phyloP scores from a whole-genome alignment of 2,329 filamentous ascomycete genomes.

The Trichocomaceae sp. region DNA sequence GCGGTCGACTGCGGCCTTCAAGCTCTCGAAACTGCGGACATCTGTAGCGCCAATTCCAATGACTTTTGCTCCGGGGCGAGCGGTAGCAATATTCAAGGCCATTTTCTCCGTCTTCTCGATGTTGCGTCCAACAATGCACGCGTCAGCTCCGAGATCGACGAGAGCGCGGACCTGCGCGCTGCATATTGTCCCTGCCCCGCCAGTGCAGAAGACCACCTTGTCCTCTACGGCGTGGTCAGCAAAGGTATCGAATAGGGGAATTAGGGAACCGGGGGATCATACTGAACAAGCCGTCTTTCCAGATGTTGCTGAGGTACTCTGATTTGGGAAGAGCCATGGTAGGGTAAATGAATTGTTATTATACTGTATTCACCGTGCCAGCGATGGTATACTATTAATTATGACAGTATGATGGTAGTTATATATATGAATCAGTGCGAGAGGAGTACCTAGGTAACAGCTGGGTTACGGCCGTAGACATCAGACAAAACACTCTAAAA shows the following conservation, averaged over 20 bases:
- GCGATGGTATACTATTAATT: too few species aligned
- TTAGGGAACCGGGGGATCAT: constrained; percentile 24
- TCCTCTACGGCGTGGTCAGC: constrained; percentile 49
- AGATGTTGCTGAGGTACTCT: constrained; percentile 73
- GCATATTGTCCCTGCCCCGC: constrained; percentile 89
- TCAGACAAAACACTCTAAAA: too few species aligned
- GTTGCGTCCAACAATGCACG: constrained; percentile 88
- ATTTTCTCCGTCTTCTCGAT: constrained; percentile 76
- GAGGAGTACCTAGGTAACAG: neutral
- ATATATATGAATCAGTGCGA: neutral
- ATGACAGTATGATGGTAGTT: too few species aligned
- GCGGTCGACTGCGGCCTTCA: constrained; percentile 67
- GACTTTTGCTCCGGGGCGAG: constrained; percentile 71
- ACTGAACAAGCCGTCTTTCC: constrained; percentile 86
- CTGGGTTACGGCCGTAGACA: neutral
- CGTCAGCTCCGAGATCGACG: constrained; percentile 84
- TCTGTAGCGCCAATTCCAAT: constrained; percentile 70
- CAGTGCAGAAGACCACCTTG: constrained; percentile 91
- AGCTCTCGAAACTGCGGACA: constrained; percentile 64
- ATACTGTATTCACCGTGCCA: too few species aligned
- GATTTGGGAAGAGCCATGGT: constrained; percentile 63
- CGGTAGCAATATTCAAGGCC: constrained; percentile 75
- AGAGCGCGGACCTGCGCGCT: constrained; percentile 88
- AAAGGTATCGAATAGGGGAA: neutral
- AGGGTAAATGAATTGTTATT: neutral